Evolutionary conservation across 2,329 filamentous ascomycete genomes (phyloP).

Genomic region (Diaporthe sp.): DNA sequence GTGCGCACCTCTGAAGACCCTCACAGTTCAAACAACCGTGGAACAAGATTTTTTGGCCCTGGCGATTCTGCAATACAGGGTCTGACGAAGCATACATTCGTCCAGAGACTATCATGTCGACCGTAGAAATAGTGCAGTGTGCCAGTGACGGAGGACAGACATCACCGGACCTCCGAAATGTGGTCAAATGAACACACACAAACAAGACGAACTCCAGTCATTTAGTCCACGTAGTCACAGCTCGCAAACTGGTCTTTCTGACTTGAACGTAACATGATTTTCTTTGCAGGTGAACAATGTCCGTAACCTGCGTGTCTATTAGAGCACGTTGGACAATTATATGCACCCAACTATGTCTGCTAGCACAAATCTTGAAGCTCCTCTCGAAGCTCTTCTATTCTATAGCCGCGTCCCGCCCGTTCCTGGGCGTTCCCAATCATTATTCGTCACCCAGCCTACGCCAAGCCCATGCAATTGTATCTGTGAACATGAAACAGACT

Average conservation of each 20-base stretch:
- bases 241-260: not conserved
- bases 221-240: not conserved
- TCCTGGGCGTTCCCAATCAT: conserved; percentile 1
- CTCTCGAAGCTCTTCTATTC: conserved; percentile 1
- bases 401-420: not conserved
- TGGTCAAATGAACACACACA: not conserved
- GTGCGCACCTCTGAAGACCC: not conserved
- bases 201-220: not conserved
- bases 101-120: not conserved
- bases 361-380: not conserved
- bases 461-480: conserved; percentile 23
- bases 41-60: not conserved
- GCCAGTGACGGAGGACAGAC: too few species aligned
- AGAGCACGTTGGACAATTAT: not conserved
- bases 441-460: conserved; percentile 24
- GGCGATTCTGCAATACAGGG: not conserved
- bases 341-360: not conserved
- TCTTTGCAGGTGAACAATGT: not conserved
- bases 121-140: not conserved
- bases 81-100: not conserved
- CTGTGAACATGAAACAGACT: conserved; percentile 5
- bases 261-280: not conserved
- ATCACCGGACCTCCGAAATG: not conserved
- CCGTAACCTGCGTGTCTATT: not conserved
- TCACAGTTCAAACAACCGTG: not conserved